Base-by-base conservation (phyloP, 257 asterid species). In the Jasminum sambac region DNA sequence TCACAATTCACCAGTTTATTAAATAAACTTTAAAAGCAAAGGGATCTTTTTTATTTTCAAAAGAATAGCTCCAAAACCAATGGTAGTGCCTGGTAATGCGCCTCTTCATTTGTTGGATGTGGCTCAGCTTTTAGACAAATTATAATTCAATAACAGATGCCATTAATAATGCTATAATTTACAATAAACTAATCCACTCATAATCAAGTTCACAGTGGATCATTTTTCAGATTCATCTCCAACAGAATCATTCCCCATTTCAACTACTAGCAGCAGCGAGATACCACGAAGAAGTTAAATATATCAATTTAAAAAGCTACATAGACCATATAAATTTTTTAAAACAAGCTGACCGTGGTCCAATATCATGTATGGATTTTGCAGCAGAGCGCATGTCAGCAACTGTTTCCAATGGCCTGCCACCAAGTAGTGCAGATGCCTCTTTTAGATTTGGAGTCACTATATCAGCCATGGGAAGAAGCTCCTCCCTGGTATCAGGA, bases 381-480 rank as follows among this genome's bases (percentile, higher is more conserved):
- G 98, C 99, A 76, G 99, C 99, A 77, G 80, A 83, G 62, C 76
- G 96, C 99, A 94, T 94, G 83, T 94, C 98, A 57, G 86, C 87
- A 66, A 91, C 79, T 72, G 95, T 84, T 80, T 85, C 81, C 73
- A 94, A 67, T 1, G 84, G 82, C 60, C 72, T 65, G 9, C 98
- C 95, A 75, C 95, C 98, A 66, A 94, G 88, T 78, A 94, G 74
- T 66, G 89, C 88, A 75, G 98, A 91, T 2, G 99, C 96, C 81
- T 94, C 98, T 75, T 73, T 88, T 70, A 94, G 63, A 83, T 94
- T 94, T 66, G 99, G 99, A 62, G 99, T 94, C 79, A 89, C 98
- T 65, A 94, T 64, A 77, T 89, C 95, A 26, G 98, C 95, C 88
- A 88, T 76, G 13, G 96, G 99, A 78, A 94, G 88, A 83, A 94